phyloP scores from a whole-genome alignment of 2,329 filamentous ascomycete species.

The Cytospora piceae region DNA sequence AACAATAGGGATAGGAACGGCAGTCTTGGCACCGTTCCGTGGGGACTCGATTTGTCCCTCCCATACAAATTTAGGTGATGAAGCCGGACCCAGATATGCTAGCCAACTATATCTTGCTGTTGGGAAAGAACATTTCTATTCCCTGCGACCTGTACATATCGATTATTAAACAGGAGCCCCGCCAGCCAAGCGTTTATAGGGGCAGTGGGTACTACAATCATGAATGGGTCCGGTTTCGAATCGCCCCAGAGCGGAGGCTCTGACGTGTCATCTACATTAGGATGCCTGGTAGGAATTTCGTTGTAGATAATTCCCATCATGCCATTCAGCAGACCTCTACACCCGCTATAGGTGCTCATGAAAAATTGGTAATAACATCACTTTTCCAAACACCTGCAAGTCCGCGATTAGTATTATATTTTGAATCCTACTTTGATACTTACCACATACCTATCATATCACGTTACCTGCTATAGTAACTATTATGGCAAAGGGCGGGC shows the following conservation, averaged over 20 bases:
- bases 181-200: slow-evolving; percentile 22
- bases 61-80: no score
- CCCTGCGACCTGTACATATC: no score
- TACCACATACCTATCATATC: not conserved
- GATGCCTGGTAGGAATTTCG: not conserved
- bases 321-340: slow-evolving; percentile 1
- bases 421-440: not conserved
- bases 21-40: no score
- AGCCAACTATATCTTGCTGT: no score
- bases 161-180: slow-evolving; percentile 7
- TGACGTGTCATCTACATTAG: slow-evolving; percentile 21
- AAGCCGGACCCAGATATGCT: no score
- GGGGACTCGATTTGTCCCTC: no score
- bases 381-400: not conserved
- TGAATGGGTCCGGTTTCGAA: slow-evolving; percentile 4
- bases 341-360: not conserved
- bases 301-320: not conserved
- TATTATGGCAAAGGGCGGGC: slow-evolving; percentile 24
- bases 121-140: no score
- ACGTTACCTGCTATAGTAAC: no score
- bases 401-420: not conserved
- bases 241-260: slow-evolving; percentile 16
- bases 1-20: no score
- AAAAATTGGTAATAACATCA: no score
- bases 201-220: slow-evolving; percentile 17